A percentile compares a stretch with the other conserved stretches of the same genome.
These are phyloP conservation scores for Chaetomium sp. DNA, from an alignment of 2,329 filamentous ascomycete genomes.

Conservation along the genomic window DNA sequence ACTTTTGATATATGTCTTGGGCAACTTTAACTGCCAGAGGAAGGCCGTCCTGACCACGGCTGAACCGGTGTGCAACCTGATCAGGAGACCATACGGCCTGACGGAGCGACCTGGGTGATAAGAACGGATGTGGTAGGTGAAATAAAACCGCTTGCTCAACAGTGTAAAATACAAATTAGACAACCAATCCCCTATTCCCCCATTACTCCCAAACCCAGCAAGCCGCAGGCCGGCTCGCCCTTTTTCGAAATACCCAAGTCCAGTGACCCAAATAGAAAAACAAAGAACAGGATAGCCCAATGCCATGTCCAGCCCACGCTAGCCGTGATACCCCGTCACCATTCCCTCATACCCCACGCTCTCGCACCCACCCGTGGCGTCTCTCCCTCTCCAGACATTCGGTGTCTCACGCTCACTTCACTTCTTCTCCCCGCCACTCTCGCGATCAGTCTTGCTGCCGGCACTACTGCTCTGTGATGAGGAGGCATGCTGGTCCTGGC, in stretches of 20 bases:
- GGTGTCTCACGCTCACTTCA: slow-evolving; percentile 4
- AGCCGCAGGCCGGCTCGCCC: no score
- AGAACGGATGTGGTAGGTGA: neutral
- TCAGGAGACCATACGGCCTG: neutral
- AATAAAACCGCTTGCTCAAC: slow-evolving; percentile 1
- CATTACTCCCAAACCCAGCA: neutral
- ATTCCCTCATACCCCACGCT: neutral
- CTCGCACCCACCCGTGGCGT: neutral
- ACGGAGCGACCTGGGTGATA: neutral
- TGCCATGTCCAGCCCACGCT: neutral
- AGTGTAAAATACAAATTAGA: slow-evolving; percentile 3
- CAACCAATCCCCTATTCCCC: neutral
- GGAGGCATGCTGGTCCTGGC: neutral
- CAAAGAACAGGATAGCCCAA: neutral
- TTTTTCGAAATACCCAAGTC: neutral
- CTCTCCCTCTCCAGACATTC: neutral
- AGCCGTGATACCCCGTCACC: neutral
- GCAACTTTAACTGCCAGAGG: neutral
- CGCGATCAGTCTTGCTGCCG: slow-evolving; percentile 4
- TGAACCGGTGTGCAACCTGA: neutral
- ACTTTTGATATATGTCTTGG: neutral
- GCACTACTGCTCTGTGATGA: slow-evolving; percentile 26
- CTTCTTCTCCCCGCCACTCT: slow-evolving; percentile 2
- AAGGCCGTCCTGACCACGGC: neutral
- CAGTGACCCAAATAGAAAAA: neutral